Percentiles rank a stretch among this genome's conserved stretches.
Conservation (phyloP, 2,329 filamentous ascomycete species). For the Curvularia verruculosa region DNA sequence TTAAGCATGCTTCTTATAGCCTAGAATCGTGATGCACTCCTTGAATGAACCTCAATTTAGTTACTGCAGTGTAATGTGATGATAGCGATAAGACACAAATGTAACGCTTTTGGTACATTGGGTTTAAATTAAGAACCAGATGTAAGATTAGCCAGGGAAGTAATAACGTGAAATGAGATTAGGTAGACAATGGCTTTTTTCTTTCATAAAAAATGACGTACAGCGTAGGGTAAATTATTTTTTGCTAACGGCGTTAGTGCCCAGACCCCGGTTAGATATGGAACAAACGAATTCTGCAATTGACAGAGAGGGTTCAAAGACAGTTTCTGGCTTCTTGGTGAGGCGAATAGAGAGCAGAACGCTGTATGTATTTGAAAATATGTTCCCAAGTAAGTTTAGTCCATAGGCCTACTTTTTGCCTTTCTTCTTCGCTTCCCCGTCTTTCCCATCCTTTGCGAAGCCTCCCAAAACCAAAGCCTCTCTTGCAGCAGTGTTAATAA, state of each 20-base stretch:
- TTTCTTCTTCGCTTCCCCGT: conserved; percentile 39
- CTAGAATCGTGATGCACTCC: background rate
- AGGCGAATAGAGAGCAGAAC: too few species aligned
- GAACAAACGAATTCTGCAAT: background rate
- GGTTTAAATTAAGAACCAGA: background rate
- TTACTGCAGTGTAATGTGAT: background rate
- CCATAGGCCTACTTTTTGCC: conserved; percentile 35
- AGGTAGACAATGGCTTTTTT: too few species aligned
- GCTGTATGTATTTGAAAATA: background rate
- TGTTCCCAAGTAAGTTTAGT: background rate
- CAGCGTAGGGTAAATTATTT: too few species aligned
- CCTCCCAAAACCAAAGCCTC: conserved; percentile 83
- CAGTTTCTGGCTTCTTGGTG: background rate
- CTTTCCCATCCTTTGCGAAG: conserved; percentile 63
- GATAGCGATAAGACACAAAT: background rate
- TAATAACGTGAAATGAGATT: too few species aligned
- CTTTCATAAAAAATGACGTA: too few species aligned
- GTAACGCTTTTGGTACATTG: background rate
- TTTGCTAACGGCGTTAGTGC: too few species aligned
- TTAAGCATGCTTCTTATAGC: background rate
- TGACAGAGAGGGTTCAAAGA: too few species aligned
- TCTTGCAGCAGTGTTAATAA: conserved; percentile 86
- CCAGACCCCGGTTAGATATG: too few species aligned
- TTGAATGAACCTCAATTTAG: too few species aligned
- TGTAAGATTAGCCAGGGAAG: too few species aligned